These are phyloP conservation scores for Dactylellina cionopaga DNA, from an alignment of 2,329 filamentous ascomycete genomes.

Conservation along the genomic window DNA sequence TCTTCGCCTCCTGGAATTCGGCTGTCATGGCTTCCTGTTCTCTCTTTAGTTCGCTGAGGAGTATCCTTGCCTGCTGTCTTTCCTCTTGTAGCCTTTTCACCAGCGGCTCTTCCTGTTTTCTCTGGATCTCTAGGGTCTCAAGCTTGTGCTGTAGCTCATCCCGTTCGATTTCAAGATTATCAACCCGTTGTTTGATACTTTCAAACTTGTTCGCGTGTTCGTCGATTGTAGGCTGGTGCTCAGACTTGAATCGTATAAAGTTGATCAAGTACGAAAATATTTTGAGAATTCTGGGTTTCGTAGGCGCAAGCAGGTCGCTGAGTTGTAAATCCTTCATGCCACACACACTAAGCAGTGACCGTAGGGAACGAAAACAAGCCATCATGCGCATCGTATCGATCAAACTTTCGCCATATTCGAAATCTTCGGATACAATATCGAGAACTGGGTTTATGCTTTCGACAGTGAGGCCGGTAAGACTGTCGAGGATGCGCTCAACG, in stretches of 20 bases:
- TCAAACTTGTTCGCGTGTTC: constrained; percentile 93
- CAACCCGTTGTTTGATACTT: constrained; percentile 84
- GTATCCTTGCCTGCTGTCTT: constrained; percentile 77
- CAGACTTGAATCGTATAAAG: constrained; percentile 89
- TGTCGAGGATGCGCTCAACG: constrained; percentile 95
- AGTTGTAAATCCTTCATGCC: constrained; percentile 94
- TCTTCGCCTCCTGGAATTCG: constrained; percentile 64
- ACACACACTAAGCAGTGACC: constrained; percentile 82
- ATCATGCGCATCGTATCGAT: constrained; percentile 91
- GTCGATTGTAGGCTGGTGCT: constrained; percentile 87
- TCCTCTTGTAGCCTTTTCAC: constrained; percentile 84
- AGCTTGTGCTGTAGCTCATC: constrained; percentile 84
- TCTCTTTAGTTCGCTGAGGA: constrained; percentile 66
- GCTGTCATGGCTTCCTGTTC: constrained; percentile 74
- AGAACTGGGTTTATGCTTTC: constrained; percentile 95
- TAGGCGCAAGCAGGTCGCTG: constrained; percentile 88
- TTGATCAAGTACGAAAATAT: constrained; percentile 99
- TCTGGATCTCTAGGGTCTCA: constrained; percentile 81
- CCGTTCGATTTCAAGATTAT: constrained; percentile 84
- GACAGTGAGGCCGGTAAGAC: constrained; percentile 91
- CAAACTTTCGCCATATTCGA: constrained; percentile 86
- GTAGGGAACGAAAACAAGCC: constrained; percentile 90
- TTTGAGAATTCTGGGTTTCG: constrained; percentile 87
- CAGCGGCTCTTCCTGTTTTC: constrained; percentile 81
- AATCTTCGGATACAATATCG: constrained; percentile 84